Base-by-base conservation (phyloP, 73 alveolate genomes). In the Symbiodinium natans region DNA sequence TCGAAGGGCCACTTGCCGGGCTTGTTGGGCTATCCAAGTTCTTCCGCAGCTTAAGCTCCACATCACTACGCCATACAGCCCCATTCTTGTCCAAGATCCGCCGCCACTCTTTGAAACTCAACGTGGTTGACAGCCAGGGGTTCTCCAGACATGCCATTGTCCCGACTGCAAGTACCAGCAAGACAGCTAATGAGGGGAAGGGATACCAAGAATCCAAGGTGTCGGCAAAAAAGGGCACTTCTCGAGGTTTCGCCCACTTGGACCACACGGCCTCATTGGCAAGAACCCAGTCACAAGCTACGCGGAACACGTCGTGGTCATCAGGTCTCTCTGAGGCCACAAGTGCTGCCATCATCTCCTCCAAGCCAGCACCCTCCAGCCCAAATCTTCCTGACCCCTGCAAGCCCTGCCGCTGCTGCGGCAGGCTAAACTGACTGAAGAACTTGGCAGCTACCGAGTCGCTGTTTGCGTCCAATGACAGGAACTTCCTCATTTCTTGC, bases 11-110 rank as follows among this genome's bases (percentile, higher is more conserved):
- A 6, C 13, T 6, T 63, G 34, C 34, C 77, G 7, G 77, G 34
- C 77, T 63, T 31, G 31, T 27, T 27, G 77, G 77, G 42, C 84
- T n/a, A 33, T 73, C 84, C 84, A 71, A 31, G 90, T 82, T 83
- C 80, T 89, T 89, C 39, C 96, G 86, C 86, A 89, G 87, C 87
- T 68, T 68, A 41, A 89, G 83, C 82, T 89, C 96, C 40, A 89
- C 96, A 41, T 89, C 96, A 87, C 87, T 68, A 29, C 96, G 96
- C 96, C 96, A 89, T 4, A 40, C 87, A 10, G 73, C 75, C 13
- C 77, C 77, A 54, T 89, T 89, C 87, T 89, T 89, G 87, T 41
- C 27, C 86, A 63, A 23, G 29, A 89, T 89, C 85, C 52, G 39
- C 82, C 87, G 96, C 87, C 87, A 63, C 42, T 89, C 87, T 63